Evolutionary conservation across 1,284 basidiomycete species (phyloP), one percentile per base, ranked within the genome.

Genomic region (Takashimella tepidaria): DNA sequence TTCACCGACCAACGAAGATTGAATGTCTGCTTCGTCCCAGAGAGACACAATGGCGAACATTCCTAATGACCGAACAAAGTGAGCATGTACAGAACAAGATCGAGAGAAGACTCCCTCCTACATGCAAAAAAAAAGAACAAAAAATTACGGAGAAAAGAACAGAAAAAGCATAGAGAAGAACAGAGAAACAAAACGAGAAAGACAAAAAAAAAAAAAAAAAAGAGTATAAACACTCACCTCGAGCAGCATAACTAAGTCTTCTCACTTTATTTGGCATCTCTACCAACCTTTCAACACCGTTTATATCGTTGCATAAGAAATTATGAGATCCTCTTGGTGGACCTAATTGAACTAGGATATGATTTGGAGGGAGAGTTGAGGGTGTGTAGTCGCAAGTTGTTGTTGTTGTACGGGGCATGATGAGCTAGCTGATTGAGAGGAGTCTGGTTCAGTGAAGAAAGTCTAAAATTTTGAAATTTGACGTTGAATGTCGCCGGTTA

Each of bases 261-360:
- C 63, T 53, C 25, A 73, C 45, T 25, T 61, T 64, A 6, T 53
- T 57, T 1, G 60, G 56, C 25, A 68, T 55, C 56, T 72, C 71
- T 2, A 73, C 71, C n/a, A 72, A 55, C 13, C 67, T 53, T 52
- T 68, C 64, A 3, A 46, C 50, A 12, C 60, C 66, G 8, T 61
- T 49, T 16, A 60, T 42, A 45, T 67, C 67, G n/a, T 49, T 37
- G 20, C 58, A 67, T 13, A 61, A 49, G 51, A 66, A 73, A 46
- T 67, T 66, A 58, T 63, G 63, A 37, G 66, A 68, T 16, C 71
- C 71, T 42, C 65, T 61, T 2, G 71, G 68, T 0, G 66, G 50
- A 13, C 63, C 63, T 16, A 73, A 61, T 11, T 60, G 57, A 20
- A 70, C 67, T 1, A 73, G 54, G 25, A 51, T 23, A 41, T 68